Percentiles rank a stretch among this genome's conserved stretches.
These are phyloP conservation scores for Ophiostoma ulmi DNA, from an alignment of 2,329 filamentous ascomycete species.

Conservation along the genomic window DNA sequence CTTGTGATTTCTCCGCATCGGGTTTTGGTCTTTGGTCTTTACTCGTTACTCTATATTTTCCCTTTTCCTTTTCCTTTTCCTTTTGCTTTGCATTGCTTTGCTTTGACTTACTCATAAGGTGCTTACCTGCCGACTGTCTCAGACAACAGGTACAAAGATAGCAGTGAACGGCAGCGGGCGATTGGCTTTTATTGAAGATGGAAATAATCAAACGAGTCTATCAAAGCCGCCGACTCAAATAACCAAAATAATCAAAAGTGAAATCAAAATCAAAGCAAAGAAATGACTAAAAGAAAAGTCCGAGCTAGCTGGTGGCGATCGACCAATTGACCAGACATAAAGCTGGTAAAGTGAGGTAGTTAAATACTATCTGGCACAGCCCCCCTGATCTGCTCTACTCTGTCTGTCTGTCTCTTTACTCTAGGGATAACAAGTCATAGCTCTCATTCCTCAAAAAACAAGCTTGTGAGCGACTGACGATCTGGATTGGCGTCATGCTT, in stretches of 20 bases:
- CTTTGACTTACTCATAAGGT: too few relatives aligned
- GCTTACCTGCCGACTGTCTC: too few relatives aligned
- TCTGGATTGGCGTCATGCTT: background rate
- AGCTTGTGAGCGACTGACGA: background rate
- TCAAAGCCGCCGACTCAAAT: too few relatives aligned
- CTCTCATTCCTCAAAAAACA: background rate
- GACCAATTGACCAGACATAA: background rate
- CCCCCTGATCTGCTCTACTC: background rate
- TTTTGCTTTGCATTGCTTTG: too few relatives aligned
- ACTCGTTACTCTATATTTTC: too few relatives aligned
- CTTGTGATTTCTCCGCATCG: conserved; percentile 1
- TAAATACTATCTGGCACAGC: background rate
- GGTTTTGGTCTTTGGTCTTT: too few relatives aligned
- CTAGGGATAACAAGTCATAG: background rate
- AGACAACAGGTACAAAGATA: too few relatives aligned
- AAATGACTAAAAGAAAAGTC: background rate
- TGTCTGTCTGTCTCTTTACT: background rate
- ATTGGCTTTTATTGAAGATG: too few relatives aligned
- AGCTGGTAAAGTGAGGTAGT: background rate
- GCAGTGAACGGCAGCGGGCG: too few relatives aligned
- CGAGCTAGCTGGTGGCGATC: background rate
- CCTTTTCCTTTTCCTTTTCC: too few relatives aligned
- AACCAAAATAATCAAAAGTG: background rate
- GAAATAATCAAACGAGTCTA: too few relatives aligned
- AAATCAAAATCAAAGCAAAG: background rate